Conservation (phyloP, 2,329 filamentous ascomycete genomes). For the Pyrenochaeta sp. region DNA sequence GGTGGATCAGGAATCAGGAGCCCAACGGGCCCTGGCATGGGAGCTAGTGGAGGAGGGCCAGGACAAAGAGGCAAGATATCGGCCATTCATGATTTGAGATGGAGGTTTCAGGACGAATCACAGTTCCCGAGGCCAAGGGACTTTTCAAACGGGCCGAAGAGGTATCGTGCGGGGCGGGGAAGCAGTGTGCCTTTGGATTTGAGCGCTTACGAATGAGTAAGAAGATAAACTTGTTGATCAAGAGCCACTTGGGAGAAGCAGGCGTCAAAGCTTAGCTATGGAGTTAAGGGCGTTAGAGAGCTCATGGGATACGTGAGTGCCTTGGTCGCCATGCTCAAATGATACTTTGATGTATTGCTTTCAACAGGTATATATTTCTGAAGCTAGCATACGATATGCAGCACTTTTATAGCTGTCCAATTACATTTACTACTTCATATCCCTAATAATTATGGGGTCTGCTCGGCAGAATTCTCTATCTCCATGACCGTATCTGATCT, state of each 20-base stretch:
- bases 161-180: constrained; percentile 88
- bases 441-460: neutral
- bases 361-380: neutral
- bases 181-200: constrained; percentile 94
- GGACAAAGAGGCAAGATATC: constrained; percentile 50
- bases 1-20: constrained; percentile 41
- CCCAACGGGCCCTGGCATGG: constrained; percentile 29
- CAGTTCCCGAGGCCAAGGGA: constrained; percentile 85
- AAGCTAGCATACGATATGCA: neutral
- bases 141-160: constrained; percentile 76
- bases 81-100: constrained; percentile 78
- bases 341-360: neutral
- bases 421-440: neutral
- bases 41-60: constrained; percentile 14
- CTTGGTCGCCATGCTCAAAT: neutral
- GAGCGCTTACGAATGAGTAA: constrained; percentile 60
- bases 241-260: neutral
- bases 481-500: too few relatives aligned
- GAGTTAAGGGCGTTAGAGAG: constrained; percentile 15
- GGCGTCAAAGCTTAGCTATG: constrained; percentile 28
- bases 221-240: neutral
- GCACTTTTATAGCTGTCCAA: too few relatives aligned
- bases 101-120: constrained; percentile 85
- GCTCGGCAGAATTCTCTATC: neutral
- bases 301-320: neutral